Percentiles rank a stretch among this genome's conserved stretches.
phyloP scores from a whole-genome alignment of 2,329 filamentous ascomycete species.

The Chrysoporthe austroafricana region DNA sequence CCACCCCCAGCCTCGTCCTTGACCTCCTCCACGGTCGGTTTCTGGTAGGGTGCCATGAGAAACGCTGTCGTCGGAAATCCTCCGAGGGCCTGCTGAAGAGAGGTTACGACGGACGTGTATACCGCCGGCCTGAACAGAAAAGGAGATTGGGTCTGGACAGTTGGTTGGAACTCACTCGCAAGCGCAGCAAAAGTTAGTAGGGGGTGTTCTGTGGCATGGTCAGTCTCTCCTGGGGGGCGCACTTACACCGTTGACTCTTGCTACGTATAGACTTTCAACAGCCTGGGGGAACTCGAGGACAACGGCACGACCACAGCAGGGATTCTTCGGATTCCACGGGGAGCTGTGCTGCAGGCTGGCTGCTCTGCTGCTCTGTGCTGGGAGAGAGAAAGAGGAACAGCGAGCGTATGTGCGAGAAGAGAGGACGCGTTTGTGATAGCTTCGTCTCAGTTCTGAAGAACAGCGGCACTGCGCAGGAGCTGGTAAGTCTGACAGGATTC shows the following conservation, averaged over 20 bases:
- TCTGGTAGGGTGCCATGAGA: slow-evolving; percentile 26
- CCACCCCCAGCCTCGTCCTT: slow-evolving; percentile 16
- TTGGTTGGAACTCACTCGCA: background rate
- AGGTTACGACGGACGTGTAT: slow-evolving; percentile 23
- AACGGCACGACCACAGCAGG: background rate
- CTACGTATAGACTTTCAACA: background rate
- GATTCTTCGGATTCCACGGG: background rate
- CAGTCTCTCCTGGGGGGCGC: background rate
- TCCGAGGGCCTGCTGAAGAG: background rate
- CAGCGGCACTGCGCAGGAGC: background rate
- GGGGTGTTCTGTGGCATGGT: background rate
- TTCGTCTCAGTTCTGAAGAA: too few species aligned
- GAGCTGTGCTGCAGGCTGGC: too few species aligned
- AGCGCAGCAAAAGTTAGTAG: background rate
- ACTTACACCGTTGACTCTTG: slow-evolving; percentile 15
- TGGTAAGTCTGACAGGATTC: background rate
- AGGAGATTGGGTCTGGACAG: background rate
- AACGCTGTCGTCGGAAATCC: background rate
- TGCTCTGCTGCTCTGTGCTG: too few species aligned
- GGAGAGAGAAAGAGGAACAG: too few species aligned
- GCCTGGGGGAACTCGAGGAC: background rate
- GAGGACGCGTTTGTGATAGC: too few species aligned
- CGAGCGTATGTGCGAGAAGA: too few species aligned
- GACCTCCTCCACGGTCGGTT: slow-evolving; percentile 24
- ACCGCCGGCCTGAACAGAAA: slow-evolving; percentile 4